phyloP scores from a whole-genome alignment of 2,329 filamentous ascomycete species.

The Aspergillus sp. region DNA sequence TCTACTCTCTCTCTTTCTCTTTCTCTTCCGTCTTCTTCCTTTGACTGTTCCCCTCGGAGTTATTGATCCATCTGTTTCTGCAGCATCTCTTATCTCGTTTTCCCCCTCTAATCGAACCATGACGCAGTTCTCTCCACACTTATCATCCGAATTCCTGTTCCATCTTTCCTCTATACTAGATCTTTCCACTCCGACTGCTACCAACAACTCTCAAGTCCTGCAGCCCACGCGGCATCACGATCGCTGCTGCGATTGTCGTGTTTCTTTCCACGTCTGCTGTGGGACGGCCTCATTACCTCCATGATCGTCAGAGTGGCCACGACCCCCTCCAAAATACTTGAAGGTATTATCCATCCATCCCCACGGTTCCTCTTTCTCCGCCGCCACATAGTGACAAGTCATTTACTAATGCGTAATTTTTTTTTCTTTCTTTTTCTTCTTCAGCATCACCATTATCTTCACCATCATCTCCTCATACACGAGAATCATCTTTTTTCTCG shows the following conservation, averaged over 20 bases:
- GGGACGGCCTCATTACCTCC: conserved; percentile 4
- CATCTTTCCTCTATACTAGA: conserved; percentile 19
- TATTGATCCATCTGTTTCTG: not conserved
- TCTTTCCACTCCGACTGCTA: not conserved
- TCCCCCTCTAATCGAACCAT: conserved; percentile 22
- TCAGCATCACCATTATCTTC: no score
- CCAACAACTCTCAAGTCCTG: conserved; percentile 1
- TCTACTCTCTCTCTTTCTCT: not conserved
- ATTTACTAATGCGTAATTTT: no score
- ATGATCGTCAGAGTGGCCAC: not conserved
- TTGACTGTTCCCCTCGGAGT: not conserved
- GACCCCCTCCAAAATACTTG: no score
- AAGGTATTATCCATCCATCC: no score
- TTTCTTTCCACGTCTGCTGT: not conserved
- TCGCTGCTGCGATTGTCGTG: not conserved
- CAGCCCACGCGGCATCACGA: not conserved
- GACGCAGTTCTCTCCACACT: conserved; percentile 27
- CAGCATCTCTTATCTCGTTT: conserved; percentile 2
- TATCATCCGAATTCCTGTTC: conserved; percentile 19
- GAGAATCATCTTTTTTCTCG: no score
- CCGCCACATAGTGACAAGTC: no score
- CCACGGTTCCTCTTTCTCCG: no score
- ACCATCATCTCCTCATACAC: no score
- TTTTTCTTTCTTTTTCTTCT: no score
- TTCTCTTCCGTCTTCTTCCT: not conserved